Evolutionary conservation across 306 rosid genomes (phyloP).

Genomic region (Inga oerstediana): DNA sequence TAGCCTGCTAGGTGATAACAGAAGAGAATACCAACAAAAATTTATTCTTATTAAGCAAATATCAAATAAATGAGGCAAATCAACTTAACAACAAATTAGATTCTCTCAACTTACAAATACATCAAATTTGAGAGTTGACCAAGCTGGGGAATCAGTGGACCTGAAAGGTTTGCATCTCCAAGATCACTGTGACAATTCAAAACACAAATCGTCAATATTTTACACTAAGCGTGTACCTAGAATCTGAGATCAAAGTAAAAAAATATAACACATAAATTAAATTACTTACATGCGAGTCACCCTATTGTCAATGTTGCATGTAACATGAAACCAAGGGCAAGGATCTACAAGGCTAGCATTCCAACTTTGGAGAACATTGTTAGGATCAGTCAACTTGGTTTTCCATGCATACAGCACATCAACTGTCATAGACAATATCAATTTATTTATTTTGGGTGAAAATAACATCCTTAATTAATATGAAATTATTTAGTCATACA

Average conservation of each 20-base stretch:
- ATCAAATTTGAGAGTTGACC: conserved; percentile 36
- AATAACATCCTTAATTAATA: not conserved
- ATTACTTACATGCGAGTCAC: not conserved
- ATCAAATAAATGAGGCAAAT: not conserved
- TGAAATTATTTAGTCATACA: not conserved
- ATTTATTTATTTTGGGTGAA: no score
- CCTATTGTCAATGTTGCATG: not conserved
- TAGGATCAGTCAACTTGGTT: not conserved
- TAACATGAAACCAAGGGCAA: not conserved
- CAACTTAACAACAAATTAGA: not conserved
- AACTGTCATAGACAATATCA: not conserved
- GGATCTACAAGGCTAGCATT: not conserved
- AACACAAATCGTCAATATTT: not conserved
- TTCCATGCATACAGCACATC: not conserved
- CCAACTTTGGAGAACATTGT: not conserved
- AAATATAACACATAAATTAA: not conserved
- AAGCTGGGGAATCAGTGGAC: conserved; percentile 55
- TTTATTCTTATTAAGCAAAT: not conserved
- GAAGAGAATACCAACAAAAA: not conserved
- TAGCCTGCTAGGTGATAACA: not conserved
- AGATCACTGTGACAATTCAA: conserved; percentile 48
- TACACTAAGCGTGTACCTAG: no score
- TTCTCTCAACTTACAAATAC: conserved; percentile 56
- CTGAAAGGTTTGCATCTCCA: conserved; percentile 64
- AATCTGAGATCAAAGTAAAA: not conserved